These are phyloP conservation scores for Ceratobasidium sp. DNA, from an alignment of 1,284 basidiomycete genomes.

Conservation along the genomic window DNA sequence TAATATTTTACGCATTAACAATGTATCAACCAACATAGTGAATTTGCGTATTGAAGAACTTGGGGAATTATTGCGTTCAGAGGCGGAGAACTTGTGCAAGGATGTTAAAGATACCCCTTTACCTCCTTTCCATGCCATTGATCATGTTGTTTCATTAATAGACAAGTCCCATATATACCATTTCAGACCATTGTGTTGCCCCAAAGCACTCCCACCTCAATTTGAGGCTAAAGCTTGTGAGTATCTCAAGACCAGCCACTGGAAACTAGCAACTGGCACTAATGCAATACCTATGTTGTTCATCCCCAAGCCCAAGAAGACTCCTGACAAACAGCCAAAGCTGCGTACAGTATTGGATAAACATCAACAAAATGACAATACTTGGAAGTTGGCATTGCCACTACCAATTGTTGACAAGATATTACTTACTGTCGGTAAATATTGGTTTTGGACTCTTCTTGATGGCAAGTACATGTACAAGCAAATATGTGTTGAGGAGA, in stretches of 20 bases:
- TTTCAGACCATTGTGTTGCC: constrained; percentile 57
- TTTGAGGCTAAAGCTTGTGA: constrained; percentile 55
- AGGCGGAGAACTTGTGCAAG: constrained; percentile 55
- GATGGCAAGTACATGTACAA: constrained; percentile 58
- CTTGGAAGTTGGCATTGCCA: constrained; percentile 58
- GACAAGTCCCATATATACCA: constrained; percentile 57
- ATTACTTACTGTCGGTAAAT: constrained; percentile 51
- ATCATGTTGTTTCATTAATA: constrained; percentile 61
- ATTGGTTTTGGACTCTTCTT: constrained; percentile 53
- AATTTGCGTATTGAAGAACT: too few relatives aligned
- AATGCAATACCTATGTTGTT: constrained; percentile 60
- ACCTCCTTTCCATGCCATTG: constrained; percentile 59
- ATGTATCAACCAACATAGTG: too few relatives aligned
- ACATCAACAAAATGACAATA: constrained; percentile 58
- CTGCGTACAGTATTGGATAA: constrained; percentile 59
- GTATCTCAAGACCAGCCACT: constrained; percentile 53
- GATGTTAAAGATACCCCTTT: constrained; percentile 53
- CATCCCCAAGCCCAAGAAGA: constrained; percentile 58
- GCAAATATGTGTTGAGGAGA: constrained; percentile 57
- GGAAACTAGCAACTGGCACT: constrained; percentile 53
- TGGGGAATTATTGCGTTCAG: constrained; percentile 46
- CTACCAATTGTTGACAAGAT: constrained; percentile 59
- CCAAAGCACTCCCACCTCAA: constrained; percentile 54
- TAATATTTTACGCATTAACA: too few relatives aligned
- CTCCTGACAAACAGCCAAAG: constrained; percentile 6